Evolutionary conservation across 2,329 filamentous ascomycete genomes (phyloP).

Genomic region (Monilinia laxa): DNA sequence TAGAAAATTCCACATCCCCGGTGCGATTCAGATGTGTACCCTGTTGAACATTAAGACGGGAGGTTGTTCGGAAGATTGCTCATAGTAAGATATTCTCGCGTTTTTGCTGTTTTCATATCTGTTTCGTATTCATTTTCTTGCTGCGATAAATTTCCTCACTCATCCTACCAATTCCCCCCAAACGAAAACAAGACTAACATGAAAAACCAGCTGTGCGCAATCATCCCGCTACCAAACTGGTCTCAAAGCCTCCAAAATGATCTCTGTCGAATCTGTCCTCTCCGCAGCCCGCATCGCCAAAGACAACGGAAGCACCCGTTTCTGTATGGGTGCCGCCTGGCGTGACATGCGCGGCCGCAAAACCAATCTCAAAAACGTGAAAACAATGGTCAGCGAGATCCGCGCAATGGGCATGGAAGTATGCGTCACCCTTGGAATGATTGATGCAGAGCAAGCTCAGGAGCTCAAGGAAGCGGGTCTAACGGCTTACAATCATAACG

Average conservation of each 20-base stretch:
- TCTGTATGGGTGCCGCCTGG: conserved; percentile 96
- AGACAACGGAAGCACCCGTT: conserved; percentile 81
- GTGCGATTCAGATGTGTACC: conserved; percentile 86
- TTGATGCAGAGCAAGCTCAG: conserved; percentile 74
- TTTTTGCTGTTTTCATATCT: background rate
- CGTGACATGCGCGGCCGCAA: conserved; percentile 90
- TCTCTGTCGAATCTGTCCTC: conserved; percentile 77
- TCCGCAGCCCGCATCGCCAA: conserved; percentile 74
- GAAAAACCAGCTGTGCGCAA: conserved; percentile 62
- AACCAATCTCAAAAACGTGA: conserved; percentile 78
- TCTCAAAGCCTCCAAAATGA: conserved; percentile 76
- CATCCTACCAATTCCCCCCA: background rate
- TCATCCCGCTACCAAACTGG: conserved; percentile 77
- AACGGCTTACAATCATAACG: conserved; percentile 92
- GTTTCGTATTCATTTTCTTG: background rate
- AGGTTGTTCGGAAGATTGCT: conserved; percentile 88
- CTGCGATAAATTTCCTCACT: rapidly evolving
- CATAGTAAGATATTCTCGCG: conserved; percentile 51
- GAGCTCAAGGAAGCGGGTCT: conserved; percentile 81
- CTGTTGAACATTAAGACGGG: conserved; percentile 97
- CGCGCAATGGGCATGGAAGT: conserved; percentile 82
- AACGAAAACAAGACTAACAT: background rate
- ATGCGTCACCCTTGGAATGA: conserved; percentile 94
- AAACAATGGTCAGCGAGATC: conserved; percentile 81
- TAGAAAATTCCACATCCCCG: conserved; percentile 79